phyloP scores from a whole-genome alignment of 2,329 filamentous ascomycete genomes.

The Purpureocillium lavendulum region DNA sequence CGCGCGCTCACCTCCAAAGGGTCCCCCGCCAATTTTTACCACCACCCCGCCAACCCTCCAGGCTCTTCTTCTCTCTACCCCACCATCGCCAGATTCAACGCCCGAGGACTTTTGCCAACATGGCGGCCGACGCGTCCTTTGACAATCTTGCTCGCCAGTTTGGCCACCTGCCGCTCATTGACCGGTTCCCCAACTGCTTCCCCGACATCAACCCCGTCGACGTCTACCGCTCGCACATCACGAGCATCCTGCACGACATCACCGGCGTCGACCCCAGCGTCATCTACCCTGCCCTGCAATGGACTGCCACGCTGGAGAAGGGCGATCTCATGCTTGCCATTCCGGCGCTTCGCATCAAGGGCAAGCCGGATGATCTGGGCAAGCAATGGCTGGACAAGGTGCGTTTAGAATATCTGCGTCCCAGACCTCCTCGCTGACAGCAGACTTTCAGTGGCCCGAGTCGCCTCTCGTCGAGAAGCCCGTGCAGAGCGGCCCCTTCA shows the following conservation, averaged over 20 bases:
- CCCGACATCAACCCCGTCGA: conserved; percentile 8
- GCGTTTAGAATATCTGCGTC: neutral
- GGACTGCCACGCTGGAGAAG: conserved; percentile 6
- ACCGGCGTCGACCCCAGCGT: conserved; percentile 6
- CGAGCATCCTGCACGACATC: conserved; percentile 6
- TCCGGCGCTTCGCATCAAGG: conserved; percentile 6
- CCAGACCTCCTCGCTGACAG: neutral
- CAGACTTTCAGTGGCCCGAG: conserved; percentile 4
- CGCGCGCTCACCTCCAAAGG: too few species aligned
- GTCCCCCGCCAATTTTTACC: neutral
- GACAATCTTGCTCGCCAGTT: conserved; percentile 2
- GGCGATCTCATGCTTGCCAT: conserved; percentile 6
- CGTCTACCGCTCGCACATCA: conserved; percentile 7
- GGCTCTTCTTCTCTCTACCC: neutral
- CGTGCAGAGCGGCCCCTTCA: conserved; percentile 4
- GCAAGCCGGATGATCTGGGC: conserved; percentile 6
- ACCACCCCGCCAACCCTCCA: conserved; percentile 1
- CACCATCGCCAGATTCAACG: neutral
- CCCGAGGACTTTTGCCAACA: conserved; percentile 1
- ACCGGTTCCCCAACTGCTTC: conserved; percentile 4
- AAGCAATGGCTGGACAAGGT: conserved; percentile 8
- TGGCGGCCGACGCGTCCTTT: conserved; percentile 6
- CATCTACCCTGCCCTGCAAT: conserved; percentile 7
- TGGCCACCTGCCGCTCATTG: conserved; percentile 5
- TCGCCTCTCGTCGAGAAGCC: conserved; percentile 8